These are phyloP conservation scores for Bombardia bombarda DNA, from an alignment of 495 filamentous ascomycete species.

Conservation along the genomic window DNA sequence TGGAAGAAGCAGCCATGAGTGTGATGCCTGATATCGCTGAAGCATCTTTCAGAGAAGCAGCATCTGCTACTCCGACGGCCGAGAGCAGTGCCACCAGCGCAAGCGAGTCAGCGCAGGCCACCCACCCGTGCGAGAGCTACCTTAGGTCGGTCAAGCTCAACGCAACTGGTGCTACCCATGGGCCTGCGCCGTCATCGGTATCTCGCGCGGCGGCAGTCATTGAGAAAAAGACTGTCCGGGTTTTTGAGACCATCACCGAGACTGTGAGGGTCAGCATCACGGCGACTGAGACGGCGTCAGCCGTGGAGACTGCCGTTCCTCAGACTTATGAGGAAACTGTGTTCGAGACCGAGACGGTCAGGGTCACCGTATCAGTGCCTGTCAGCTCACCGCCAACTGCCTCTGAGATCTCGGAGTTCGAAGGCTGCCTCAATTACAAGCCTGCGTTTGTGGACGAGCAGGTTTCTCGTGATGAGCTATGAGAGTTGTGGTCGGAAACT, in stretches of 20 bases:
- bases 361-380: conserved; percentile 17
- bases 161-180: background rate
- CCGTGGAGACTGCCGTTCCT: conserved; percentile 14
- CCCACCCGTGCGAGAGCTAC: conserved; percentile 9
- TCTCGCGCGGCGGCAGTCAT: conserved; percentile 12
- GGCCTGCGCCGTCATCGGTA: background rate
- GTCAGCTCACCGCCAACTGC: too few relatives aligned
- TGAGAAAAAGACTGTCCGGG: conserved; percentile 24
- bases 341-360: conserved; percentile 21
- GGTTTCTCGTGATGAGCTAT: background rate
- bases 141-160: background rate
- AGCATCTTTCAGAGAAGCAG: too few relatives aligned
- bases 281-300: conserved; percentile 15
- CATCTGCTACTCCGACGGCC: background rate
- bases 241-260: conserved; percentile 33
- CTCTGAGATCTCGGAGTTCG: conserved; percentile 4
- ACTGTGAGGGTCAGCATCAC: conserved; percentile 27
- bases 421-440: background rate
- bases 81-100: background rate
- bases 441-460: background rate
- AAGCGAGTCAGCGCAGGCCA: background rate
- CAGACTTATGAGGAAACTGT: conserved; percentile 20
- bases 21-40: too few relatives aligned
- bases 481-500: too few relatives aligned
- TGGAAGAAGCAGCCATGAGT: too few relatives aligned